Conservation (phyloP, 2,329 filamentous ascomycete species). For the Colletotrichum orchidophilum region DNA sequence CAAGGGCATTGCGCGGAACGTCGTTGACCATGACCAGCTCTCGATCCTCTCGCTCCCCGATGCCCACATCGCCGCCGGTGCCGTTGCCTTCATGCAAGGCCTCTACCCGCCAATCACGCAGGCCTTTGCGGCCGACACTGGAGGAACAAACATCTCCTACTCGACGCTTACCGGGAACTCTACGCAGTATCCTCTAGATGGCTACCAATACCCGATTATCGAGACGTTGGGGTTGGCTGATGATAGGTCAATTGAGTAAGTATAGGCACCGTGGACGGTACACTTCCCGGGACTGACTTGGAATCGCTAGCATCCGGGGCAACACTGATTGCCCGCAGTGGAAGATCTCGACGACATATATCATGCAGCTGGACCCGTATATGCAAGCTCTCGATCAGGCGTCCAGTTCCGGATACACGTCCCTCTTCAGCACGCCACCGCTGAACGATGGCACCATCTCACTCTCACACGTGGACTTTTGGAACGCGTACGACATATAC, state of each 20-base stretch:
- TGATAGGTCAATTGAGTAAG: slow-evolving; percentile 56
- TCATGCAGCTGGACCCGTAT: slow-evolving; percentile 38
- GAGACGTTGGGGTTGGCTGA: slow-evolving; percentile 59
- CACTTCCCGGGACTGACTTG: no score
- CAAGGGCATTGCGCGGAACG: slow-evolving; percentile 49
- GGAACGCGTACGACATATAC: slow-evolving; percentile 63
- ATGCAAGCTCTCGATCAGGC: slow-evolving; percentile 39
- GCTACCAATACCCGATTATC: slow-evolving; percentile 83
- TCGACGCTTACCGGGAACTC: slow-evolving; percentile 60
- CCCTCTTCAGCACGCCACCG: slow-evolving; percentile 48
- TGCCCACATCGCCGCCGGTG: slow-evolving; percentile 69
- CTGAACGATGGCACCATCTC: slow-evolving; percentile 49
- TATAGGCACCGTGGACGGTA: background rate
- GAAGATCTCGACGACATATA: slow-evolving; percentile 41
- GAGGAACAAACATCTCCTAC: slow-evolving; percentile 38
- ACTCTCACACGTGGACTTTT: slow-evolving; percentile 48
- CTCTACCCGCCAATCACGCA: slow-evolving; percentile 77
- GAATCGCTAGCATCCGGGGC: slow-evolving; percentile 47
- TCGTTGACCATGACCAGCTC: slow-evolving; percentile 61
- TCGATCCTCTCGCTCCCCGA: slow-evolving; percentile 51
- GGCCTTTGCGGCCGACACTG: slow-evolving; percentile 48
- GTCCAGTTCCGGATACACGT: slow-evolving; percentile 53
- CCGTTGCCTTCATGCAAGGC: slow-evolving; percentile 82
- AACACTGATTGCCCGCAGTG: slow-evolving; percentile 50
- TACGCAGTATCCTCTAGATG: slow-evolving; percentile 73